Percentiles rank a stretch among this genome's conserved stretches.
These are phyloP conservation scores for Rhizopus delemar DNA, from an alignment of 371 early-diverging fungal genomes.

Conservation along the genomic window DNA sequence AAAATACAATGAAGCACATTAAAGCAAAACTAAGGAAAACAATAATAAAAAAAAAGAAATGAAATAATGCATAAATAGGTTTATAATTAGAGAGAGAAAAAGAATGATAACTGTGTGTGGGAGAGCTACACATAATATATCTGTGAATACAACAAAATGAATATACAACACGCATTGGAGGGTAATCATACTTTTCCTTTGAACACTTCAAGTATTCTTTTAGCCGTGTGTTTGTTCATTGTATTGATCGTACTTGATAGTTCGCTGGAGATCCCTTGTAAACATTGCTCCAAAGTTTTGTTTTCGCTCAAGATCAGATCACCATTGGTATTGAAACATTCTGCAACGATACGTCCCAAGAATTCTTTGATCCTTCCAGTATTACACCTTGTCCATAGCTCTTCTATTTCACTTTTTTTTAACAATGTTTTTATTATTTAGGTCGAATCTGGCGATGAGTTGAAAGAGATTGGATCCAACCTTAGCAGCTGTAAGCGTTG, in stretches of 20 bases:
- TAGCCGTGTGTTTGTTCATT: constrained; percentile 2
- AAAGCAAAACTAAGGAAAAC: background rate
- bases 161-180: constrained; percentile 1
- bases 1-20: constrained; percentile 3
- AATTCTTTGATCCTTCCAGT: constrained; percentile 1
- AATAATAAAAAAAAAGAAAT: background rate
- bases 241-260: constrained; percentile 5
- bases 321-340: constrained; percentile 3
- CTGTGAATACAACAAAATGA: background rate
- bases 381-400: background rate
- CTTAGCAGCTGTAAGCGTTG: background rate
- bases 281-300: constrained; percentile 6
- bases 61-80: background rate
- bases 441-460: background rate
- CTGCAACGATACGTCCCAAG: background rate
- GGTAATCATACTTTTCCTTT: background rate
- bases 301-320: constrained; percentile 1
- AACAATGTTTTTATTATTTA: constrained; percentile 3
- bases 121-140: background rate
- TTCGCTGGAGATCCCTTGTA: constrained; percentile 1
- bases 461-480: constrained; percentile 4
- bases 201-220: constrained; percentile 7
- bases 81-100: background rate
- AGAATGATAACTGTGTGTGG: background rate
- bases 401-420: constrained; percentile 3